A percentile compares a stretch with the other conserved stretches of the same genome.
Evolutionary conservation across 768 basidiomycete genomes (phyloP).

Genomic region (Boletus vermiculosoides): DNA sequence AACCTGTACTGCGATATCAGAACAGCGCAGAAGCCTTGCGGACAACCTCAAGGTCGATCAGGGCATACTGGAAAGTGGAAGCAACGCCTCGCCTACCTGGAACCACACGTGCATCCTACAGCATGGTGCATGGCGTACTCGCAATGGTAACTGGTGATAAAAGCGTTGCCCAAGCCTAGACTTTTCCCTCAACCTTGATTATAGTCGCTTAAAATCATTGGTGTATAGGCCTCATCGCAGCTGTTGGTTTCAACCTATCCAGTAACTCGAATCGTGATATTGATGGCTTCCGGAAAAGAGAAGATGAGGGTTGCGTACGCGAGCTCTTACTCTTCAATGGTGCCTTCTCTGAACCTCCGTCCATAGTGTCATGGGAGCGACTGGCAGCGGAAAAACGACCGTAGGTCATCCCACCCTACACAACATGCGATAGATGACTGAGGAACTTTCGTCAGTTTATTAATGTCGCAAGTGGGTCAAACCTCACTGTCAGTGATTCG

Average conservation of each 20-base stretch:
- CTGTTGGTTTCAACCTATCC: background rate
- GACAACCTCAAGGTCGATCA: constrained; percentile 11
- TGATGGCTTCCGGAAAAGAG: constrained; percentile 11
- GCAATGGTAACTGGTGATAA: background rate
- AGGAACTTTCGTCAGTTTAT: constrained; percentile 13
- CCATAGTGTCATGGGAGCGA: constrained; percentile 25
- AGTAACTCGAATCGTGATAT: background rate
- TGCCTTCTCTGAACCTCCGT: constrained; percentile 2
- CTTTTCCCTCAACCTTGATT: background rate
- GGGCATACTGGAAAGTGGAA: background rate
- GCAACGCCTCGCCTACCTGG: constrained; percentile 2
- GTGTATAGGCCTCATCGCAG: background rate
- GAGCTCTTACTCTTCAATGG: background rate
- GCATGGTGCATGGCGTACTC: background rate
- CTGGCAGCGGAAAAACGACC: constrained; percentile 26
- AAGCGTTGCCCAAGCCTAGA: background rate
- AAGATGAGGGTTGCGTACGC: constrained; percentile 24
- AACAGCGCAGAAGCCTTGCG: constrained; percentile 12
- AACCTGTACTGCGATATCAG: background rate
- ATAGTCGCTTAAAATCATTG: background rate
- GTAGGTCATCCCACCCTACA: constrained; percentile 6
- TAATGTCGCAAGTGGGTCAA: constrained; percentile 21
- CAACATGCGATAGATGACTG: background rate
- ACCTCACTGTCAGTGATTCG: constrained; percentile 22
- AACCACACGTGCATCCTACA: background rate